phyloP scores from a whole-genome alignment of 108 stramenopile genomes.

The Cyclostephanos invisitatus region DNA sequence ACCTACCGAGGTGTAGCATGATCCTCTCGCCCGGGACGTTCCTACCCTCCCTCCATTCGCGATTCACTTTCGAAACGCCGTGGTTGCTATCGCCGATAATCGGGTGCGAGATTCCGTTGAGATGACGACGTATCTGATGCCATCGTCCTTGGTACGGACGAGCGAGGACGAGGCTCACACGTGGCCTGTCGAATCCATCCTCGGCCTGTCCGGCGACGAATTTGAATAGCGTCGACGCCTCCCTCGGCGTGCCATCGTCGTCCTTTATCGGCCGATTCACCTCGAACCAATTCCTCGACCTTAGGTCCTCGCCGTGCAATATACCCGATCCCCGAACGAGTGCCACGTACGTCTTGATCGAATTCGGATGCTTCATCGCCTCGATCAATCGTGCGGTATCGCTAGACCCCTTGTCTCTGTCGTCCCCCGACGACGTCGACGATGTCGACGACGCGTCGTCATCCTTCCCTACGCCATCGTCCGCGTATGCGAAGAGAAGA shows the following conservation, averaged over 20 bases:
- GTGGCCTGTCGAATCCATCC: constrained; percentile 48
- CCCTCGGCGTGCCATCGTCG: constrained; percentile 67
- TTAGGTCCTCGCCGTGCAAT: constrained; percentile 65
- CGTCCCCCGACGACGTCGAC: background rate
- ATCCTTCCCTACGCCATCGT: constrained; percentile 11
- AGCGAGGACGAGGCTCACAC: constrained; percentile 77
- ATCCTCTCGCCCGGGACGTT: constrained; percentile 72
- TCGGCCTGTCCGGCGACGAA: constrained; percentile 69
- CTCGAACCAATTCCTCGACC: constrained; percentile 70
- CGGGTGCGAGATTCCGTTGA: constrained; percentile 83
- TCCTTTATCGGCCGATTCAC: constrained; percentile 75
- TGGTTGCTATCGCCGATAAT: constrained; percentile 85
- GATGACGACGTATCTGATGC: constrained; percentile 88
- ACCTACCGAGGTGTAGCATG: constrained; percentile 66
- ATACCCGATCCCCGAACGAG: constrained; percentile 84
- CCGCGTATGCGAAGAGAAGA: constrained; percentile 61
- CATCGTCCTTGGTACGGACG: constrained; percentile 77
- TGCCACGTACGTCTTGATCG: constrained; percentile 83
- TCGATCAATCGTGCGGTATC: constrained; percentile 54
- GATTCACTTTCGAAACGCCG: constrained; percentile 65
- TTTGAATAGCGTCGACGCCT: constrained; percentile 33
- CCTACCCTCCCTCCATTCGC: constrained; percentile 63
- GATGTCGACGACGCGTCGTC: background rate
- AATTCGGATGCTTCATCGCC: constrained; percentile 50
- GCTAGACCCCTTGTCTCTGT: constrained; percentile 6